Percentiles rank a stretch among this genome's conserved stretches.
Conservation (phyloP, 2,329 filamentous ascomycete species). For the Fulvia fulva region DNA sequence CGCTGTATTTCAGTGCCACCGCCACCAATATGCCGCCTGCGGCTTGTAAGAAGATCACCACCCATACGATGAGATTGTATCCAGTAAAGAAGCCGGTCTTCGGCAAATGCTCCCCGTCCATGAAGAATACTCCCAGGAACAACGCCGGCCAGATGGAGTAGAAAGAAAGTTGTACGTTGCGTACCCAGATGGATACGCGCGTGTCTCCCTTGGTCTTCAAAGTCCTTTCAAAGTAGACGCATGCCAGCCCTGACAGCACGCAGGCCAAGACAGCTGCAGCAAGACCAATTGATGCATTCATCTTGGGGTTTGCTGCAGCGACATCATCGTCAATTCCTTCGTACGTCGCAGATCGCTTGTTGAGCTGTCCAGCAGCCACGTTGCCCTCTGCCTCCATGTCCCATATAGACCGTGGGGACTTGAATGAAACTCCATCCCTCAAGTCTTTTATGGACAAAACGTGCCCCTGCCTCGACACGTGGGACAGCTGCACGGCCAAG, state of each 20-base stretch:
- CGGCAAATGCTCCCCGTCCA: slow-evolving; percentile 79
- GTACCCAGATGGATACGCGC: slow-evolving; percentile 79
- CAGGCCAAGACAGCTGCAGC: slow-evolving; percentile 74
- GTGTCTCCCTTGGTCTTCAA: slow-evolving; percentile 66
- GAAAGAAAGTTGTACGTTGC: slow-evolving; percentile 90
- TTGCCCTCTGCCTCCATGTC: slow-evolving; percentile 65
- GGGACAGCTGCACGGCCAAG: slow-evolving; percentile 76
- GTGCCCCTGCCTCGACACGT: slow-evolving; percentile 50
- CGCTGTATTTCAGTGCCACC: slow-evolving; percentile 74
- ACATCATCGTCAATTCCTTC: slow-evolving; percentile 73
- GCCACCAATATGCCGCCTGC: slow-evolving; percentile 79
- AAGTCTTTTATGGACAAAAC: slow-evolving; percentile 57
- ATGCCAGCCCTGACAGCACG: slow-evolving; percentile 75
- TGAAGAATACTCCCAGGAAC: slow-evolving; percentile 78
- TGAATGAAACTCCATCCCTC: slow-evolving; percentile 55
- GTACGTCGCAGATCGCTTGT: slow-evolving; percentile 78
- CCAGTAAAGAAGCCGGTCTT: slow-evolving; percentile 89
- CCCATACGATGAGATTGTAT: slow-evolving; percentile 90
- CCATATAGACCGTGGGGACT: slow-evolving; percentile 75
- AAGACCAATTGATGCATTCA: slow-evolving; percentile 78
- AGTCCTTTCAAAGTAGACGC: slow-evolving; percentile 86
- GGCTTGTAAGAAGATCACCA: slow-evolving; percentile 76
- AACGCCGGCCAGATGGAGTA: slow-evolving; percentile 90
- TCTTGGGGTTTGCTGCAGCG: slow-evolving; percentile 49
- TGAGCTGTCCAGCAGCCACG: slow-evolving; percentile 48